Conservation (phyloP, 163 green algal species). For the Chlorella variabilis region DNA sequence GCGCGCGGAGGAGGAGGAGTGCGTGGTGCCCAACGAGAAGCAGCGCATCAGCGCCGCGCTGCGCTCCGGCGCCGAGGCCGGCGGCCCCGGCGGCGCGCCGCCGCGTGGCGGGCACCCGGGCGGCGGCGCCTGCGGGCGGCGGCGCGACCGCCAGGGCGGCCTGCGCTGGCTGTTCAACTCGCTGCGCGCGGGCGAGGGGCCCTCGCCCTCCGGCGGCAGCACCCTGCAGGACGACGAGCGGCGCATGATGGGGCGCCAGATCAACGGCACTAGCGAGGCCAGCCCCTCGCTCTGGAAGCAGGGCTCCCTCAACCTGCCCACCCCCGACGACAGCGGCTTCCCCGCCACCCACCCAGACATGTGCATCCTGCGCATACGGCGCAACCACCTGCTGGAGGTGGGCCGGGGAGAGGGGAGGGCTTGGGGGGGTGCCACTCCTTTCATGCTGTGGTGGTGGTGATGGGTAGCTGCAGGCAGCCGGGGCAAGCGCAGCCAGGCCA, state of each 20-base stretch:
- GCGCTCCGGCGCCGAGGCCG: slow-evolving; percentile 2
- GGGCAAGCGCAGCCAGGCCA: too few relatives aligned
- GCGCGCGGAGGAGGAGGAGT: slow-evolving; percentile 41
- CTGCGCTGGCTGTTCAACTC: slow-evolving; percentile 55
- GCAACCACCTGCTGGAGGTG: slow-evolving; percentile 87
- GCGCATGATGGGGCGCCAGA: slow-evolving; percentile 48
- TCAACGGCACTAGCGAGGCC: slow-evolving; percentile 46
- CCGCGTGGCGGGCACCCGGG: neutral
- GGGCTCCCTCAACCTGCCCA: slow-evolving; percentile 76
- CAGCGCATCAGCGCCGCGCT: neutral
- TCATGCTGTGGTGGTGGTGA: too few relatives aligned
- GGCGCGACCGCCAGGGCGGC: slow-evolving; percentile 34
- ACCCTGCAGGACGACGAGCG: slow-evolving; percentile 50
- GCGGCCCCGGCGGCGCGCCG: neutral
- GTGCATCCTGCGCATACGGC: slow-evolving; percentile 91
- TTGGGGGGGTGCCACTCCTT: too few relatives aligned
- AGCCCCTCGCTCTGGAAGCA: slow-evolving; percentile 47
- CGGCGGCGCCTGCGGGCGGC: neutral
- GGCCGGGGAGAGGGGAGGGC: neutral
- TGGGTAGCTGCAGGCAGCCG: too few relatives aligned
- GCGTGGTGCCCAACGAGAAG: slow-evolving; percentile 55
- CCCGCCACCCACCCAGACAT: slow-evolving; percentile 83
- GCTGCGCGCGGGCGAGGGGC: slow-evolving; percentile 21
- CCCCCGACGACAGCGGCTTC: slow-evolving; percentile 74
- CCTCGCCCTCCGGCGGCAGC: slow-evolving; percentile 12